Percentiles rank a stretch among this genome's conserved stretches.
These are phyloP conservation scores for Corymbia maculata DNA, from an alignment of 345 rosid species.

Conservation along the genomic window DNA sequence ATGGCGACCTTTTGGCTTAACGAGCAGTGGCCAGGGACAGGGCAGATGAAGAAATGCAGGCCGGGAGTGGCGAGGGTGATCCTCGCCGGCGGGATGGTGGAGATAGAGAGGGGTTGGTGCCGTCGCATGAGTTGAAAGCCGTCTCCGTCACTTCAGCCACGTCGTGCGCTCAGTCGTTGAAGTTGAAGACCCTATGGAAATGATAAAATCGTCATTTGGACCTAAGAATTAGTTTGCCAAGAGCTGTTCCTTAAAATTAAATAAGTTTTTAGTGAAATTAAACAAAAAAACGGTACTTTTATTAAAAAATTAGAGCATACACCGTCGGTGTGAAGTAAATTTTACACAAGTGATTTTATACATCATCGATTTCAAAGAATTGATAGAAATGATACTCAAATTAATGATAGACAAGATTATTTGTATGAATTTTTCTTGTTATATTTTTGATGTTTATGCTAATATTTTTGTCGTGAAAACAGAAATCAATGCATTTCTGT, in stretches of 20 bases:
- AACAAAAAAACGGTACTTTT: background rate
- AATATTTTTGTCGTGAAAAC: too few species aligned
- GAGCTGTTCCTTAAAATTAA: too few species aligned
- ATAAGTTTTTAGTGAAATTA: background rate
- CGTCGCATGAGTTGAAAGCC: slow-evolving; percentile 18
- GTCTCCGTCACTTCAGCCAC: slow-evolving; percentile 33
- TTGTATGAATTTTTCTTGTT: too few species aligned
- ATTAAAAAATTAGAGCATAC: background rate
- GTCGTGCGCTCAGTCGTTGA: slow-evolving; percentile 26
- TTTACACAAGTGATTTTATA: background rate
- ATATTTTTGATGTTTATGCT: fast-evolving
- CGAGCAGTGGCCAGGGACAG: slow-evolving; percentile 22
- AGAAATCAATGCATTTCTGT: too few species aligned
- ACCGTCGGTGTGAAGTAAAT: too few species aligned
- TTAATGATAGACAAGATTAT: too few species aligned
- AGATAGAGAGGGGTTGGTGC: slow-evolving; percentile 5
- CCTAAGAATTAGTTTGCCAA: too few species aligned
- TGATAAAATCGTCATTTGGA: background rate
- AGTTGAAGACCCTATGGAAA: slow-evolving; percentile 29
- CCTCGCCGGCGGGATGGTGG: slow-evolving; percentile 17
- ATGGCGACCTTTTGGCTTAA: slow-evolving; percentile 37
- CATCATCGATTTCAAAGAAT: background rate
- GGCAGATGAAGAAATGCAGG: slow-evolving; percentile 29
- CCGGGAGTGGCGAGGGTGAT: slow-evolving; percentile 29
- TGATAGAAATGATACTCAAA: too few species aligned